Base-by-base conservation (phyloP, 177 flowering plant genomes). In the Tripterygium wilfordii region DNA sequence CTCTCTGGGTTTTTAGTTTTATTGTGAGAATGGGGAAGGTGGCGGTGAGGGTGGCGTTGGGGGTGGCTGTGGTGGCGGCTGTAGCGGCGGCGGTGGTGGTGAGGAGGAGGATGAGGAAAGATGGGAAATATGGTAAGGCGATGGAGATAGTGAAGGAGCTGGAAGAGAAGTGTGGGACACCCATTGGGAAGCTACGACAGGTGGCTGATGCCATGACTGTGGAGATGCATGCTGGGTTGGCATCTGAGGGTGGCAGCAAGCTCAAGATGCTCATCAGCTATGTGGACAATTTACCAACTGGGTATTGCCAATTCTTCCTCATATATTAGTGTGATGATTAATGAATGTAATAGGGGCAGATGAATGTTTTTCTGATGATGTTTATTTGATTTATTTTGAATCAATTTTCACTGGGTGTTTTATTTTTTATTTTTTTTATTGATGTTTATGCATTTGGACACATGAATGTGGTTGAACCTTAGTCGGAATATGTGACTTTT, bases 161-260 rank as follows among this genome's bases (percentile, higher is more conserved):
- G 9, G 79, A 74, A 64, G 79, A 74, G 58, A 61, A 63, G 42
- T 67, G 70, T 42, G 70, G 37, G 31, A 63, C 82, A 7, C 70
- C 76, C 0, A 16, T 39, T 19, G 53, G 25, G 33, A 70, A 66
- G 58, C 64, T 77, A 39, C 37, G 43, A 39, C 74, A 63, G 28
- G 68, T 77, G 18, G 79, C 75, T 16, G 76, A 73, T 37, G 82
- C 82, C 45, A 70, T 77, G 79, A 64, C 65, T 18, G 79, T 63
- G 8, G 79, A 77, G 72, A 77, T 77, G 82, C 79, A 71, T 53
- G 76, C 82, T 10, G 72, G 72, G 20, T 65, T 68, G 16, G 72
- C 68, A n/a, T 68, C 72, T 16, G 72, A 68, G 24, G 68, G 72
- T 42, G 69, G 72, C 15, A 64, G 69, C 57, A 59, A 64, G 53